Percentiles rank a stretch among this genome's conserved stretches.
Evolutionary conservation across 179 eudicot species (phyloP).

Genomic region (Beta macrorhiza): DNA sequence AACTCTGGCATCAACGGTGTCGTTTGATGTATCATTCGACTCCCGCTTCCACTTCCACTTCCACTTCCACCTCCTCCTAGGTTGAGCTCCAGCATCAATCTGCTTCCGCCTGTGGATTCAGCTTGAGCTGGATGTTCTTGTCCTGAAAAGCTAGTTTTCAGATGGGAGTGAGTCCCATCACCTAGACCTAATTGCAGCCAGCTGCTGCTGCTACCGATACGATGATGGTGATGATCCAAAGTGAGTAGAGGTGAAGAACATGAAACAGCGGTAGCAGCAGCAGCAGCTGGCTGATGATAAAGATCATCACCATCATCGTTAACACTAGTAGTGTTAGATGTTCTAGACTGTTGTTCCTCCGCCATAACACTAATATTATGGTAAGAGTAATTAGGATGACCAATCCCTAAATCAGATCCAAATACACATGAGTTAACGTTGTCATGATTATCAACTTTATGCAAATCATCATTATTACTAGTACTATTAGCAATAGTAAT

Average conservation of each 20-base stretch:
- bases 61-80: constrained; percentile 10
- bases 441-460: no score
- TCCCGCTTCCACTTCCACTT: no score
- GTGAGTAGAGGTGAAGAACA: constrained; percentile 2
- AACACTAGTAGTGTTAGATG: constrained; percentile 21
- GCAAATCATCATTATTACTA: neutral
- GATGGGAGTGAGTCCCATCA: neutral
- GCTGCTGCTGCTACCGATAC: neutral
- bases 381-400: neutral
- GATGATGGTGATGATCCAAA: neutral
- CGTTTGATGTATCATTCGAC: neutral
- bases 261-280: neutral
- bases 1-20: neutral
- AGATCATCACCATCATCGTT: constrained; percentile 1
- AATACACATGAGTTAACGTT: neutral
- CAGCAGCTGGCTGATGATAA: neutral
- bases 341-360: constrained; percentile 11
- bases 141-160: no score
- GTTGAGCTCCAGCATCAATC: constrained; percentile 28
- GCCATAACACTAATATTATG: neutral
- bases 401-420: constrained; percentile 21
- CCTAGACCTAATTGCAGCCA: constrained; percentile 37
- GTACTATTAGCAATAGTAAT: neutral
- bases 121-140: no score
- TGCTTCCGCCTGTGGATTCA: neutral